Percentiles rank a stretch among this genome's conserved stretches.
Conservation (phyloP, 306 rosid species). For the Herpetospermum pedunculosum region DNA sequence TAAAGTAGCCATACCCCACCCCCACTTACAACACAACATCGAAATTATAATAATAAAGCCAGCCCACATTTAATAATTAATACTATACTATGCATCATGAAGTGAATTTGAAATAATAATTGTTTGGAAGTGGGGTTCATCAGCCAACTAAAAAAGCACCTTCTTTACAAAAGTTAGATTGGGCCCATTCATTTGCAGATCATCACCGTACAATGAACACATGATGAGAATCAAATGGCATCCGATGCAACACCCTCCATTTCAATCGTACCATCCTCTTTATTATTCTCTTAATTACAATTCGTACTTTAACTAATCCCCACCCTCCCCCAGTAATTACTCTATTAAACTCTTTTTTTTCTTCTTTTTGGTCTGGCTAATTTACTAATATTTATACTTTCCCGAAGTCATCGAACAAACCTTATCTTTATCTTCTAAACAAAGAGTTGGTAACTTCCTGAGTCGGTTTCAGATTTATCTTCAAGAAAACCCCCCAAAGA, state of each 20-base stretch:
- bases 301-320: background rate
- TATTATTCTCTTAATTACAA: background rate
- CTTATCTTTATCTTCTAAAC: background rate
- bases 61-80: background rate
- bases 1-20: too few relatives aligned
- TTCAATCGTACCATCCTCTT: background rate
- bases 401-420: background rate
- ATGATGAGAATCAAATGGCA: background rate
- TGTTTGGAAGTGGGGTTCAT: background rate
- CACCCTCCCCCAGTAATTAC: constrained; percentile 3
- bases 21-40: too few relatives aligned
- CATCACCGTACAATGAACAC: background rate
- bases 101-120: background rate
- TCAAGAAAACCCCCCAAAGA: background rate
- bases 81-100: background rate
- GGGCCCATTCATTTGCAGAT: background rate
- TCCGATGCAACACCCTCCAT: background rate
- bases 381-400: background rate
- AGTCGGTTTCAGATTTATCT: background rate
- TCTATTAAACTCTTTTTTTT: background rate
- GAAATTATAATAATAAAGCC: too few relatives aligned
- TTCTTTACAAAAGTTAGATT: background rate
- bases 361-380: background rate
- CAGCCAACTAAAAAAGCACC: background rate
- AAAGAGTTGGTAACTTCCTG: background rate